Percentiles rank a stretch among this genome's conserved stretches.
Evolutionary conservation across 1,139 yeast species (phyloP).

Genomic region (Taphrina sp.): DNA sequence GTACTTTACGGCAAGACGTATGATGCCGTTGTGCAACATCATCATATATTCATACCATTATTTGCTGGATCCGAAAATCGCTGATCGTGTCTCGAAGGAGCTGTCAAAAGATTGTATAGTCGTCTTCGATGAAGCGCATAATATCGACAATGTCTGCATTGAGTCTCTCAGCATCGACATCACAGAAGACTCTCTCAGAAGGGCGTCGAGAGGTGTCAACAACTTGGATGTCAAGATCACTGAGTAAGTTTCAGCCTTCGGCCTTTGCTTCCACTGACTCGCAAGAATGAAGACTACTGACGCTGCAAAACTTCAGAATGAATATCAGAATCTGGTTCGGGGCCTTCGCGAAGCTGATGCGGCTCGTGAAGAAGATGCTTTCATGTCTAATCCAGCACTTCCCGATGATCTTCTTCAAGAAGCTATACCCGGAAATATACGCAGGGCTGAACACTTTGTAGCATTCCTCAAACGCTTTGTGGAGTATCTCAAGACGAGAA

Average conservation of each 20-base stretch:
- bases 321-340: conserved; percentile 84
- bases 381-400: conserved; percentile 83
- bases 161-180: conserved; percentile 87
- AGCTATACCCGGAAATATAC: conserved; percentile 94
- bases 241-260: conserved; percentile 43
- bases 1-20: conserved; percentile 93
- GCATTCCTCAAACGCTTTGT: conserved; percentile 88
- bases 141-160: conserved; percentile 92
- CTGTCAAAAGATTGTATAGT: conserved; percentile 89
- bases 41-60: conserved; percentile 96
- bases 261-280: conserved; percentile 1
- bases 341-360: conserved; percentile 79
- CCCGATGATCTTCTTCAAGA: conserved; percentile 83
- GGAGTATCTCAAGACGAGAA: conserved; percentile 82
- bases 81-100: conserved; percentile 90
- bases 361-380: conserved; percentile 71
- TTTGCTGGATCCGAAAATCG: conserved; percentile 91
- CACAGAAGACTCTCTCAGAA: conserved; percentile 77
- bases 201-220: conserved; percentile 78
- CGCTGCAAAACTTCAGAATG: conserved; percentile 78
- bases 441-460: conserved; percentile 95
- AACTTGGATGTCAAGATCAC: conserved; percentile 72
- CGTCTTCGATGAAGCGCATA: conserved; percentile 97
- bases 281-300: conserved; percentile 67
- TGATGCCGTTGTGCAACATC: conserved; percentile 93